Evolutionary conservation across 148 eudicot genomes (phyloP).

Genomic region (Cornus florida): DNA sequence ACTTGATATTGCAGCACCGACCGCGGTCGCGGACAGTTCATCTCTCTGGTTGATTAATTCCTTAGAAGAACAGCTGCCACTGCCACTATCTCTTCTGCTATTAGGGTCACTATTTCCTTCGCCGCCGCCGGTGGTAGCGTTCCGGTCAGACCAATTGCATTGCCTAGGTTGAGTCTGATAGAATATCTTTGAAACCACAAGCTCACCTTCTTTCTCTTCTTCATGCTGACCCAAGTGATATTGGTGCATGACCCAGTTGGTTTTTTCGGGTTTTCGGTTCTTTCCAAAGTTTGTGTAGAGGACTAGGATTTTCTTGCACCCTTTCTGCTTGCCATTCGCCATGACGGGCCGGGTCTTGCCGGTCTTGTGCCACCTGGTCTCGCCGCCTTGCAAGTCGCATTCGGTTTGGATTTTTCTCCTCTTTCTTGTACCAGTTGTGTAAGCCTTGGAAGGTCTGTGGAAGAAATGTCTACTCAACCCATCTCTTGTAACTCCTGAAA

Average conservation of each 20-base stretch:
- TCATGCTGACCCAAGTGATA: slow-evolving; percentile 90
- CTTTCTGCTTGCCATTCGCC: slow-evolving; percentile 85
- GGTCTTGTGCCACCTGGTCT: slow-evolving; percentile 97
- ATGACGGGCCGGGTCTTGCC: slow-evolving; percentile 93
- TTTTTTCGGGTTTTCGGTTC: slow-evolving; percentile 87
- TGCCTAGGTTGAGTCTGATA: slow-evolving; percentile 96
- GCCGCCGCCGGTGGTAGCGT: neutral
- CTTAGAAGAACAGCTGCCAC: slow-evolving; percentile 64
- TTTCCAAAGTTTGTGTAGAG: slow-evolving; percentile 90
- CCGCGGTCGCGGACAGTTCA: slow-evolving; percentile 40
- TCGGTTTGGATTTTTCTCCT: slow-evolving; percentile 92
- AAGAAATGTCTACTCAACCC: slow-evolving; percentile 93
- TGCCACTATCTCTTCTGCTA: slow-evolving; percentile 46
- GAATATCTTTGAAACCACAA: slow-evolving; percentile 93
- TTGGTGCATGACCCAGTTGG: slow-evolving; percentile 99
- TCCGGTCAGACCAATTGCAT: slow-evolving; percentile 62
- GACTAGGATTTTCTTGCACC: slow-evolving; percentile 92
- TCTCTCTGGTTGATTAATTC: slow-evolving; percentile 47
- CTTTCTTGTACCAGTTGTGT: slow-evolving; percentile 95
- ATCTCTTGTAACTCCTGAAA: slow-evolving; percentile 82
- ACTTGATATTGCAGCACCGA: slow-evolving; percentile 39
- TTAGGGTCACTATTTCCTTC: slow-evolving; percentile 30
- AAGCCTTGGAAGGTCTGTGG: slow-evolving; percentile 97
- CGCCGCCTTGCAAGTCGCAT: slow-evolving; percentile 95
- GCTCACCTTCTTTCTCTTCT: slow-evolving; percentile 91